Base-by-base conservation (phyloP, 805 yeast genomes). In the Candida jianshihensis region DNA sequence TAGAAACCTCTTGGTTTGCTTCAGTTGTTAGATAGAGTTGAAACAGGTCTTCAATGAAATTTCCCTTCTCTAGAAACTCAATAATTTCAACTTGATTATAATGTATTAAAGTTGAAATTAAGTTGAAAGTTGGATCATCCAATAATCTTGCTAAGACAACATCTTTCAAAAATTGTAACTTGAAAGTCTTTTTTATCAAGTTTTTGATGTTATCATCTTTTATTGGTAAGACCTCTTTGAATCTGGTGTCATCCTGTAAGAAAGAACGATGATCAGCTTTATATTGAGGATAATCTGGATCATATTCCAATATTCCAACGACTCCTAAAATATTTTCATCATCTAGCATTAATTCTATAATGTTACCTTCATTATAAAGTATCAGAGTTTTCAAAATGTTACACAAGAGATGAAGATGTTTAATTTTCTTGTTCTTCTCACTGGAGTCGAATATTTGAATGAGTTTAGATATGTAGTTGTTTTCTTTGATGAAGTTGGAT, bases 241-340 rank as follows among this genome's bases (percentile, higher is more conserved):
- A 81, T 28, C 68, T 67, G 6, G 79, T 60, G 31, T 75, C 75
- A 42, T 77, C 70, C 4, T 54, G 51, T 22, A 87, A 56, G 51
- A 73, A 81, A 17, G 74, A 75, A 35, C 96, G 64, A 60, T 85
- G 86, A 47, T 85, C 81, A 4, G 96, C 86, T 57, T 86, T 88
- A 44, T 70, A 69, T 12, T 68, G 68, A 1, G 96, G 96, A 49
- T 73, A 86, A 38, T 85, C 95, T 0, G 92, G 83, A 56, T 92
- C 97, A 57, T 87, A 82, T 57, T 92, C 98, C 32, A 90, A 60
- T 11, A 87, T 81, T 1, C 96, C 95, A 11, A 81, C 71, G 4
- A 86, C 61, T 1, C 83, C 82, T 48, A 66, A 51, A 31, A 80
- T 66, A 28, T 64, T 49, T 7, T 66, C 67, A 41, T 77, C 81